Base-by-base conservation (phyloP, 805 yeast species). In the Pichia exigua region DNA sequence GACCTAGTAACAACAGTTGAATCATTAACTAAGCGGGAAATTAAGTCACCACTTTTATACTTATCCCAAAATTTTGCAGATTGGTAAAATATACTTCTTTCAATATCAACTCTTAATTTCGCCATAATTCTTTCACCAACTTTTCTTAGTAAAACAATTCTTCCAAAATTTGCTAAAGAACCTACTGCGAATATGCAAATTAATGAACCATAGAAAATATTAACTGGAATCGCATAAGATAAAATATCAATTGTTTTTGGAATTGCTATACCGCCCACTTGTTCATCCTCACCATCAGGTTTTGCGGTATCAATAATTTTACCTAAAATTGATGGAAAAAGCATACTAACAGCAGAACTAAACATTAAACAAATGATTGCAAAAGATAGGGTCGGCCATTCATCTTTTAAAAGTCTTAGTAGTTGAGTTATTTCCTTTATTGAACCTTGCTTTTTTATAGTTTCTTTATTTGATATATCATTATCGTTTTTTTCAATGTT, bases 61-160 rank as follows among this genome's bases (percentile, higher is more conserved):
- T 82, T 81, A 62, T 92, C 98, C 69, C 91, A 82, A 61, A 92
- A 92, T 57, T 86, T 85, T 4, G 95, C 83, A 65, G 91, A 97
- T 64, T 91, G 97, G 45, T 81, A 81, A 51, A 92, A 73, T 17
- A 92, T 79, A 46, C 85, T 87, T 61, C 80, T 79, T 66, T 89
- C 80, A 39, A 92, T 79, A 50, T 87, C 75, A 11, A 92, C 76
- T 60, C 98, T 76, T 56, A 92, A 69, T 53, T 94, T 76, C 10
- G 96, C 92, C 54, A 91, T 95, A 39, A 92, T 72, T 55, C 87
- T 76, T 66, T 92, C 98, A 49, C 97, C 97, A 13, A 87, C 86
- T 2, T 83, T 73, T 57, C 91, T 78, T 62, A 92, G 71, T 15
- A 87, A 68, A 41, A 85, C 76, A n/a, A 86, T 78, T 59, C 98